A percentile compares a stretch with the other conserved stretches of the same genome.
Evolutionary conservation across 371 early-diverging fungal species (phyloP).

Genomic region (Capillidium rhysosporum): DNA sequence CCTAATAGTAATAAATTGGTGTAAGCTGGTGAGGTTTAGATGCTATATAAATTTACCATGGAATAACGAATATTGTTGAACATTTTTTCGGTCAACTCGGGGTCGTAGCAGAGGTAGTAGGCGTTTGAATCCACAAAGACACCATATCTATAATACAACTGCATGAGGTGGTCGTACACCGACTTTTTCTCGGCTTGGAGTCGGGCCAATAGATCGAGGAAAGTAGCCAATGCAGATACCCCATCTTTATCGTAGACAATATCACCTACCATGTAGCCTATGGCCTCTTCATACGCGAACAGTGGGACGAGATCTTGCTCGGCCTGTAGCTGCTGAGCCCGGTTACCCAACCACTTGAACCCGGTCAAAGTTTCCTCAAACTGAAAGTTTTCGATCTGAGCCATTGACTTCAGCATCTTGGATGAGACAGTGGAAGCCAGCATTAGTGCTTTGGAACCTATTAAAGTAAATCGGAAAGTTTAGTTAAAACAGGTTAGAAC

Average conservation of each 20-base stretch:
- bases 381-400: constrained; percentile 48
- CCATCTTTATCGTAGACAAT: constrained; percentile 75
- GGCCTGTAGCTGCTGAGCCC: constrained; percentile 37
- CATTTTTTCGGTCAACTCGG: constrained; percentile 37
- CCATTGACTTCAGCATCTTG: constrained; percentile 60
- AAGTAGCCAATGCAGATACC: constrained; percentile 55
- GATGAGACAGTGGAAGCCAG: constrained; percentile 81
- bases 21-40: constrained; percentile 4
- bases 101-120: constrained; percentile 73
- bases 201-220: constrained; percentile 55
- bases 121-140: constrained; percentile 69
- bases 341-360: constrained; percentile 90
- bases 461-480: neutral
- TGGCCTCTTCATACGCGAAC: constrained; percentile 90
- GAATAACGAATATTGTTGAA: constrained; percentile 73
- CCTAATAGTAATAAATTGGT: neutral
- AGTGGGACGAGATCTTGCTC: constrained; percentile 34
- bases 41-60: constrained; percentile 13
- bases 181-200: constrained; percentile 38
- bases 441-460: constrained; percentile 39
- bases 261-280: constrained; percentile 66
- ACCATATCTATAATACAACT: constrained; percentile 50
- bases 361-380: constrained; percentile 88
- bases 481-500: neutral
- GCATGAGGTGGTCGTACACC: constrained; percentile 40